Percentiles rank a stretch among this genome's conserved stretches.
Conservation (phyloP, 805 yeast species). For the Ogataea salicorniae region DNA sequence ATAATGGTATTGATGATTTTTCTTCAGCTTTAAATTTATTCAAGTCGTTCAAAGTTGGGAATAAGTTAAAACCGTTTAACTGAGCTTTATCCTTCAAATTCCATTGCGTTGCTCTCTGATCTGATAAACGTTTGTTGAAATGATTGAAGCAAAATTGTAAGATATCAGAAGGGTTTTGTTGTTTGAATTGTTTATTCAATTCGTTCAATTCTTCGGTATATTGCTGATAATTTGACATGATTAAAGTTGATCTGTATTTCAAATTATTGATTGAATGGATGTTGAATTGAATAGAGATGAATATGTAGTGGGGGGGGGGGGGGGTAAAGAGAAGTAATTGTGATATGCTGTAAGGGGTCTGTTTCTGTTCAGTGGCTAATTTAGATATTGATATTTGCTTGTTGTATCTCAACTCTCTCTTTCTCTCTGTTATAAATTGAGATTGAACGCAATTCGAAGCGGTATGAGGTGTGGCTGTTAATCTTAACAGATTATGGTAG, state of each 20-base stretch:
- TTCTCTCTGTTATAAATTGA: too few species aligned
- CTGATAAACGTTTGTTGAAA: conserved; percentile 57
- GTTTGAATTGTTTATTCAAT: conserved; percentile 52
- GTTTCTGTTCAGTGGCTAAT: too few species aligned
- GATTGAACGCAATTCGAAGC: too few species aligned
- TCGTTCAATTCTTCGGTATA: conserved; percentile 47
- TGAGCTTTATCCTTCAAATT: conserved; percentile 43
- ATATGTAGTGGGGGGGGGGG: background rate
- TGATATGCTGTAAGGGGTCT: too few species aligned
- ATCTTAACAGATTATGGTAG: too few species aligned
- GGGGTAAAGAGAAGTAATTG: too few species aligned
- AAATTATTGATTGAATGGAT: background rate
- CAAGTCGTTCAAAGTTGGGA: conserved; percentile 11
- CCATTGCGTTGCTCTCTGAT: conserved; percentile 52
- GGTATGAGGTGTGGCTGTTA: too few species aligned
- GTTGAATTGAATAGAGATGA: background rate
- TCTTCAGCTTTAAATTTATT: conserved; percentile 14
- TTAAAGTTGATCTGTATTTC: background rate
- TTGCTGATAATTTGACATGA: conserved; percentile 21
- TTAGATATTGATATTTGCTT: too few species aligned
- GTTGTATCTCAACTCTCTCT: too few species aligned
- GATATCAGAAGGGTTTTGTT: conserved; percentile 58
- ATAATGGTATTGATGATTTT: conserved; percentile 30
- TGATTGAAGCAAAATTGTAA: conserved; percentile 73
- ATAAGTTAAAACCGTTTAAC: conserved; percentile 42